Evolutionary conservation across 2,329 filamentous ascomycete species (phyloP).

Genomic region (Chalaropsis thielavioides): DNA sequence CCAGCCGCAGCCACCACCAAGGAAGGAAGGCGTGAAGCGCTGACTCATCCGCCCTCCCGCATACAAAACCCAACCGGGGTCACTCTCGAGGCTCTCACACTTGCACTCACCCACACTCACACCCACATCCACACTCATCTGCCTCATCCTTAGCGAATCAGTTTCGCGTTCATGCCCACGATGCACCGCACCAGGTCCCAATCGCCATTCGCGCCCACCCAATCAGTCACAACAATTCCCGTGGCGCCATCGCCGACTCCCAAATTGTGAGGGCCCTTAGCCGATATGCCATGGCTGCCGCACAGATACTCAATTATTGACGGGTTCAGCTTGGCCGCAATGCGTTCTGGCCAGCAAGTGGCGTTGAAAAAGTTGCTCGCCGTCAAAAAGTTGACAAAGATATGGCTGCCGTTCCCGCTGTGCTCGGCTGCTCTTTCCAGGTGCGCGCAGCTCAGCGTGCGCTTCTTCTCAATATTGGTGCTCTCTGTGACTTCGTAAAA

Average conservation of each 20-base stretch:
- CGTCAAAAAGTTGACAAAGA: slow-evolving; percentile 75
- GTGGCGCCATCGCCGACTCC: slow-evolving; percentile 58
- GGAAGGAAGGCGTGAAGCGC: background rate
- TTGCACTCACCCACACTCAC: background rate
- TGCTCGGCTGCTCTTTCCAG: slow-evolving; percentile 53
- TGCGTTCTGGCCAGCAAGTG: slow-evolving; percentile 82
- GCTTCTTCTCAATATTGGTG: slow-evolving; percentile 66
- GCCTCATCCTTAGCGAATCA: slow-evolving; percentile 32
- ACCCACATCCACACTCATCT: background rate
- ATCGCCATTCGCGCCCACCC: slow-evolving; percentile 73
- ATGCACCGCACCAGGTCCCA: slow-evolving; percentile 84
- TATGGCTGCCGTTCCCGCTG: slow-evolving; percentile 18
- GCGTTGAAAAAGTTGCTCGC: slow-evolving; percentile 91
- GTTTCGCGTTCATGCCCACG: slow-evolving; percentile 74
- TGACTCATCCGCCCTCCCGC: background rate
- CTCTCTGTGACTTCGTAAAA: slow-evolving; percentile 77
- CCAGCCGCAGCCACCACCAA: background rate
- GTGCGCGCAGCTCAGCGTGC: slow-evolving; percentile 56
- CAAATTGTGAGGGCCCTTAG: slow-evolving; percentile 35
- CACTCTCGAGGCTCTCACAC: background rate
- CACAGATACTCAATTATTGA: slow-evolving; percentile 51
- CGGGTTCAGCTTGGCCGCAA: slow-evolving; percentile 79
- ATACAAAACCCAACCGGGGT: background rate
- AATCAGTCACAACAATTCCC: slow-evolving; percentile 84
- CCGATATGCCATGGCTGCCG: slow-evolving; percentile 38